A percentile compares a stretch with the other conserved stretches of the same genome.
Evolutionary conservation across 2,329 filamentous ascomycete genomes (phyloP).

Genomic region (Exophiala spinifera): DNA sequence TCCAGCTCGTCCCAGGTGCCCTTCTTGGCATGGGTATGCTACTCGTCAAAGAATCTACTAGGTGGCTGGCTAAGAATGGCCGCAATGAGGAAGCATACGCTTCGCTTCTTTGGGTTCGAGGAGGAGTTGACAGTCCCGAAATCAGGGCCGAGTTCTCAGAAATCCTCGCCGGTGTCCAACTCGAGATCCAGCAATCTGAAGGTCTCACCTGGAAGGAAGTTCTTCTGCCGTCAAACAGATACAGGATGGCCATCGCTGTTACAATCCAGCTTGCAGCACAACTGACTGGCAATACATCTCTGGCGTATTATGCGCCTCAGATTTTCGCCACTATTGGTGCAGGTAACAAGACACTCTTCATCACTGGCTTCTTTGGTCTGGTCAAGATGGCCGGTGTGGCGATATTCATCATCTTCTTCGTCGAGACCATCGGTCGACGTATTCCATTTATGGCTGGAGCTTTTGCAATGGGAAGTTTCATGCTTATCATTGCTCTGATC

Average conservation of each 20-base stretch:
- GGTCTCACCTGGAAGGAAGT: conserved; percentile 48
- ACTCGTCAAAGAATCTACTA: conserved; percentile 47
- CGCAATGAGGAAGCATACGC: conserved; percentile 46
- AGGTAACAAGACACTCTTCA: conserved; percentile 46
- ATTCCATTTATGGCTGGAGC: conserved; percentile 50
- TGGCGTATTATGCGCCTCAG: conserved; percentile 52
- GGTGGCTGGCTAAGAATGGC: conserved; percentile 49
- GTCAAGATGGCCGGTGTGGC: conserved; percentile 51
- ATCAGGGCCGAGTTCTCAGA: conserved; percentile 37
- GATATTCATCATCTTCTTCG: conserved; percentile 48
- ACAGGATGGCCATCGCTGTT: conserved; percentile 49
- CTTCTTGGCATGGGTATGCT: conserved; percentile 50
- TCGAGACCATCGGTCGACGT: conserved; percentile 50
- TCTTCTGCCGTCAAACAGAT: conserved; percentile 47
- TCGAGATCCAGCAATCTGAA: conserved; percentile 46
- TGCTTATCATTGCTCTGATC: conserved; percentile 53
- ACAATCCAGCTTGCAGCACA: conserved; percentile 51
- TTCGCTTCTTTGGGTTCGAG: conserved; percentile 52
- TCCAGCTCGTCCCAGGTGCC: conserved; percentile 50
- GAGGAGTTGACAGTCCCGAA: conserved; percentile 41
- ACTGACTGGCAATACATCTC: conserved; percentile 35
- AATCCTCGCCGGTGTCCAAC: conserved; percentile 45
- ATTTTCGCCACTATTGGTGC: conserved; percentile 52
- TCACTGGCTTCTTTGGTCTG: conserved; percentile 54
- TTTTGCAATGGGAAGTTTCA: conserved; percentile 51